Base-by-base conservation (phyloP, 306 rosid genomes). In the Medicago lupulina region DNA sequence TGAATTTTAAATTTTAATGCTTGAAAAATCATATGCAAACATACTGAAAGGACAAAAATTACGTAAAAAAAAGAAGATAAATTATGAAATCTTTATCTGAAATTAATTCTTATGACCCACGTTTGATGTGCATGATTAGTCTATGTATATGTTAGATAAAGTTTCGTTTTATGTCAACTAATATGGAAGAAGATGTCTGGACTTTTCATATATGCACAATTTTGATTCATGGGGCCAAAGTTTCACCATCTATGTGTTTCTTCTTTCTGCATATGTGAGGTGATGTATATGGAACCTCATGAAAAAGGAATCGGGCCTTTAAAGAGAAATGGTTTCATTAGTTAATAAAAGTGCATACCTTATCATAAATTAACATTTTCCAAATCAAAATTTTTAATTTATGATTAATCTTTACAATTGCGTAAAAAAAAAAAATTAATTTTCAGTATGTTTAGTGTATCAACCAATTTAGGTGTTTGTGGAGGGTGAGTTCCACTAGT, bases 221-320 rank as follows among this genome's bases (percentile, higher is more conserved):
- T 58, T 70, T 76, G 65, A 71, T 55, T 64, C n/a, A 82, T 57
- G 79, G 74, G 78, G 19, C 47, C 49, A 47, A 11, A 19, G 16
- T 64, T 41, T 71, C 70, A 41, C 74, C 53, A 57, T 78, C 44
- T 78, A 16, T n/a, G 21, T 64, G 68, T 55, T 81, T 60, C 80
- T 61, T 28, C 43, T 69, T 81, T 81, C 15, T 61, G 31, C 41
- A 19, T 71, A 15, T 34, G 9, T 70, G 81, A 81, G 70, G 70
- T 76, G 81, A 71, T 63, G 55, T 31, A 54, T 14, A 53, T 60
- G 68, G 58, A 69, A 50, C 81, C 58, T 63, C 11, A 4, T 0
- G 31, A 19, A 63, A 81, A 81, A 65, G 34, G 46, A 12, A n/a
- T 2, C n/a, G 19, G 19, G 1, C 13, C 54, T 38, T 21, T 55